phyloP scores from a whole-genome alignment of 192 early-diverging fungal genomes.

The Backusella liffmaniae region DNA sequence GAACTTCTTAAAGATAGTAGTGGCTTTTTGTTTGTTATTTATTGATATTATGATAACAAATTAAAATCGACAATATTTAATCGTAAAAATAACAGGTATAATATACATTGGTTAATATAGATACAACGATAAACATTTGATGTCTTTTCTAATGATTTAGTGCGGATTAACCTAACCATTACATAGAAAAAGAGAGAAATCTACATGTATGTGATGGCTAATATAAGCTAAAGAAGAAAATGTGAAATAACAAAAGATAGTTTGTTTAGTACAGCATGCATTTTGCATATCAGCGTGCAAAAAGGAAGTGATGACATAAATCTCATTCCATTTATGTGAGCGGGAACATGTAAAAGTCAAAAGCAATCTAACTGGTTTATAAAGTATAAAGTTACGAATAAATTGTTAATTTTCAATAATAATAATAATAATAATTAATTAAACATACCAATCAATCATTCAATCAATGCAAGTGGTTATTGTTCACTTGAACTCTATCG shows the following conservation, averaged over 20 bases:
- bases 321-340: not conserved
- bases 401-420: not conserved
- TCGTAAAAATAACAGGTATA: not conserved
- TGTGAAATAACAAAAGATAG: not conserved
- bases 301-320: not conserved
- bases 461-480: not conserved
- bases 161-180: not conserved
- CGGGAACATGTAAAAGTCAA: not conserved
- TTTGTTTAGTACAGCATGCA: not conserved
- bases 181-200: not conserved
- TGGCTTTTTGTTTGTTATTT: slow-evolving; percentile 5
- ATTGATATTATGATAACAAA: not conserved
- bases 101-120: not conserved
- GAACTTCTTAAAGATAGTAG: not conserved
- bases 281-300: not conserved
- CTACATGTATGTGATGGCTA: not conserved
- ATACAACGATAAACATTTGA: not conserved
- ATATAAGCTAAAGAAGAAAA: not conserved
- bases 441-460: not conserved
- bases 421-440: not conserved
- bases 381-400: slow-evolving; percentile 1
- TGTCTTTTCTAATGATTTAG: not conserved
- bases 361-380: not conserved
- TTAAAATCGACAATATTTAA: not conserved
- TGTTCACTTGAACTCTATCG: not conserved